Base-by-base conservation (phyloP, 2,329 filamentous ascomycete genomes). In the Lachnellula subtilissima region DNA sequence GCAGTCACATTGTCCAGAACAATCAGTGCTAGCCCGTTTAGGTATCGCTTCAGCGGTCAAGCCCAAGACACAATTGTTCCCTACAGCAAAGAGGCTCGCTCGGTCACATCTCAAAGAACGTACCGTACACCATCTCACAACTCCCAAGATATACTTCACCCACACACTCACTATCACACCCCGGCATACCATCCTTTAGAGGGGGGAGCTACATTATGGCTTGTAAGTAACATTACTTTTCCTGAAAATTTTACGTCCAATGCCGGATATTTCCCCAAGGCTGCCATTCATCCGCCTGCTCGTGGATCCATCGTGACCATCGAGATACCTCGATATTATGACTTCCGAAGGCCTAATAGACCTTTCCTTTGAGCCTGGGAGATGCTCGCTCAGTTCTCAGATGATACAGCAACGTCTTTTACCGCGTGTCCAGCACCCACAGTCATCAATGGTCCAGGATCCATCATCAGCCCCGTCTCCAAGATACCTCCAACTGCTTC, bases 151-250 rank as follows among this genome's bases (percentile, higher is more conserved):
- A 43, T 25, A 40, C 46, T 54, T 25, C 52, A 40, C 17, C 52
- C 39, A 46, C 42, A 43, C 56, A 47, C 48, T 37, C 32, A 47
- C 56, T 54, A 48, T 11, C 6, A 32, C 14, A 12, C 4, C 45
- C 23, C 45, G 22, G 7, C 28, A 35, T 22, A 25, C 17, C 4
- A 48, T 32, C 14, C 28, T 17, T 14, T 25, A 40, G 54, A 66
- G 63, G 61, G 64, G 63, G 65, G 61, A 63, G 64, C 48, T 57
- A 60, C 48, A 66, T 46, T 53, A 73, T 72, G 71, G 71, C 72
- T 72, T 71, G 72, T 73, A 70, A 72, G 72, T 73, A 17, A 57
- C 7, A n/a, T 46, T 45, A 54, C 50, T 58, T 48, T 47, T 4
- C 57, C 51, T 57, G 50, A 59, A 55, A 51, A 56, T 59, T 57